Evolutionary conservation across 2,329 filamentous ascomycete species (phyloP).

Genomic region (Colletotrichum sansevieriae): DNA sequence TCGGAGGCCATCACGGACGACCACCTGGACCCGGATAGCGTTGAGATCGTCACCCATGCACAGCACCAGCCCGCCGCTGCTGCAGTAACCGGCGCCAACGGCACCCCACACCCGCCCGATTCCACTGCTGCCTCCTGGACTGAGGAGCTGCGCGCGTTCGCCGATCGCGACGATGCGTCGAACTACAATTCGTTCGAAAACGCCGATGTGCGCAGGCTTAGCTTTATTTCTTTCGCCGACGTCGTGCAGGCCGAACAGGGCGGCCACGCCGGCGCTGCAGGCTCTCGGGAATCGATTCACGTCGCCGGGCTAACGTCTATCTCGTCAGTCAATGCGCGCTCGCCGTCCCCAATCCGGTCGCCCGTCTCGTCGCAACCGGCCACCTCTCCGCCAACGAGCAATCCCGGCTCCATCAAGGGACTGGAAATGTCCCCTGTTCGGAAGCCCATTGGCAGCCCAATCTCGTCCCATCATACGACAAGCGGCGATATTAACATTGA

Average conservation of each 20-base stretch:
- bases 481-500: constrained; percentile 86
- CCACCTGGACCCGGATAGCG: constrained; percentile 85
- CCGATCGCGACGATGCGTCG: constrained; percentile 72
- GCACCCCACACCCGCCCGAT: constrained; percentile 54
- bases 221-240: constrained; percentile 97
- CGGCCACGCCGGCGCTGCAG: constrained; percentile 60
- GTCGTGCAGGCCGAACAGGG: constrained; percentile 89
- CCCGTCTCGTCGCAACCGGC: constrained; percentile 79
- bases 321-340: constrained; percentile 69
- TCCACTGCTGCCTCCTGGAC: constrained; percentile 64
- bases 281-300: constrained; percentile 78
- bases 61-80: constrained; percentile 84
- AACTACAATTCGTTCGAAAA: constrained; percentile 84
- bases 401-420: constrained; percentile 79
- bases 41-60: constrained; percentile 91
- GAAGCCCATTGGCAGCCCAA: constrained; percentile 74
- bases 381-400: constrained; percentile 82
- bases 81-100: constrained; percentile 68
- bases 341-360: constrained; percentile 84
- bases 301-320: constrained; percentile 75
- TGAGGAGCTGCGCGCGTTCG: constrained; percentile 69
- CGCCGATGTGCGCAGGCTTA: constrained; percentile 84
- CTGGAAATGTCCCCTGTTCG: constrained; percentile 76
- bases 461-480: constrained; percentile 62
- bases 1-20: constrained; percentile 92